These are phyloP conservation scores for Kodamaea nitidulidarum DNA, from an alignment of 805 yeast genomes.

Conservation along the genomic window DNA sequence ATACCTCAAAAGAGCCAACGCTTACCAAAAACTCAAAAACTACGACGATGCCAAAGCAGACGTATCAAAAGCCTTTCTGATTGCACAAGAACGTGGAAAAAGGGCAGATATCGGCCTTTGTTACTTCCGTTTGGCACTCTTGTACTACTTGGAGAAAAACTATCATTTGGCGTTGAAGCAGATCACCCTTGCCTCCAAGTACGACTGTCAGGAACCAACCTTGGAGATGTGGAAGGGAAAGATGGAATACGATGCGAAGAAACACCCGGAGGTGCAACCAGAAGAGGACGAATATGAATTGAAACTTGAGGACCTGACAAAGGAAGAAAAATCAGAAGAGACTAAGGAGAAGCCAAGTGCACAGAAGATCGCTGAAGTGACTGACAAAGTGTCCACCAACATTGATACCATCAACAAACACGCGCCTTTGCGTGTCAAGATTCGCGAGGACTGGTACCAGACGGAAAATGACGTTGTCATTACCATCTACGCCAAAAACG, in stretches of 20 bases:
- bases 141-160: constrained; percentile 41
- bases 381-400: too few relatives aligned
- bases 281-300: constrained; percentile 7
- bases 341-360: not conserved
- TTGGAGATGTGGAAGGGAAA: constrained; percentile 46
- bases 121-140: constrained; percentile 46
- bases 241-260: constrained; percentile 28
- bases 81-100: constrained; percentile 46
- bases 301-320: constrained; percentile 1
- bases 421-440: constrained; percentile 36
- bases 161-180: constrained; percentile 38
- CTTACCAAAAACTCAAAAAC: constrained; percentile 44
- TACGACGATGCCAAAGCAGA: constrained; percentile 47
- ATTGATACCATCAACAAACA: constrained; percentile 33
- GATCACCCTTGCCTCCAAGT: constrained; percentile 40
- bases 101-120: constrained; percentile 45
- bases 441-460: constrained; percentile 57
- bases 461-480: constrained; percentile 52
- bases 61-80: constrained; percentile 40
- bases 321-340: not conserved
- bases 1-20: constrained; percentile 45
- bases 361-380: not conserved
- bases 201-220: constrained; percentile 43
- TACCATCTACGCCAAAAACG: constrained; percentile 65
- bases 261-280: constrained; percentile 16